A percentile compares a stretch with the other conserved stretches of the same genome.
These are phyloP conservation scores for Globisporangium paddicum DNA, from an alignment of 352 stramenopile species.

Conservation along the genomic window DNA sequence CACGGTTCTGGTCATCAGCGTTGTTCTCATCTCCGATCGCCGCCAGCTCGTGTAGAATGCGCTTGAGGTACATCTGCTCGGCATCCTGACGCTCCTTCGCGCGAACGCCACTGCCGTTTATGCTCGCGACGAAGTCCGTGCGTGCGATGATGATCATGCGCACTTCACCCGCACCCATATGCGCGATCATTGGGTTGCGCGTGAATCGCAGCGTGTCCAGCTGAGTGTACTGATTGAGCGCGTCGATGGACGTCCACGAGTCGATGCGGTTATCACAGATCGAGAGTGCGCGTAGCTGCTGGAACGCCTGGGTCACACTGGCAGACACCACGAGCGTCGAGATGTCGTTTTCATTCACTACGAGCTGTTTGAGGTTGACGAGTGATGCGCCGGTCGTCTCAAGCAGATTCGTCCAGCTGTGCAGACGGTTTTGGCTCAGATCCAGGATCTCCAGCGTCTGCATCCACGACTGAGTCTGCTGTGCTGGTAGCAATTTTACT, in stretches of 20 bases:
- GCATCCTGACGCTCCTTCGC: slow-evolving; percentile 63
- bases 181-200: slow-evolving; percentile 56
- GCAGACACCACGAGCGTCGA: slow-evolving; percentile 27
- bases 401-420: slow-evolving; percentile 44
- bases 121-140: slow-evolving; percentile 34
- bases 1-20: slow-evolving; percentile 18
- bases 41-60: slow-evolving; percentile 66
- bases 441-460: slow-evolving; percentile 46
- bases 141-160: slow-evolving; percentile 71
- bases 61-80: slow-evolving; percentile 82
- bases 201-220: slow-evolving; percentile 65
- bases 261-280: slow-evolving; percentile 63
- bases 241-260: slow-evolving; percentile 73
- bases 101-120: slow-evolving; percentile 65
- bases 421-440: slow-evolving; percentile 55
- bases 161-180: slow-evolving; percentile 61
- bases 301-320: slow-evolving; percentile 19
- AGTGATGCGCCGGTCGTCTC: slow-evolving; percentile 28
- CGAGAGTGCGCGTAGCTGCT: slow-evolving; percentile 49
- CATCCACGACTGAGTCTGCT: slow-evolving; percentile 14
- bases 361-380: slow-evolving; percentile 49
- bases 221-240: slow-evolving; percentile 49
- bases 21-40: slow-evolving; percentile 20
- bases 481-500: background rate
- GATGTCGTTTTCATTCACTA: slow-evolving; percentile 59